Conservation (phyloP, 176 grass and related monocot species). For the Ampelocalamus luodianensis region DNA sequence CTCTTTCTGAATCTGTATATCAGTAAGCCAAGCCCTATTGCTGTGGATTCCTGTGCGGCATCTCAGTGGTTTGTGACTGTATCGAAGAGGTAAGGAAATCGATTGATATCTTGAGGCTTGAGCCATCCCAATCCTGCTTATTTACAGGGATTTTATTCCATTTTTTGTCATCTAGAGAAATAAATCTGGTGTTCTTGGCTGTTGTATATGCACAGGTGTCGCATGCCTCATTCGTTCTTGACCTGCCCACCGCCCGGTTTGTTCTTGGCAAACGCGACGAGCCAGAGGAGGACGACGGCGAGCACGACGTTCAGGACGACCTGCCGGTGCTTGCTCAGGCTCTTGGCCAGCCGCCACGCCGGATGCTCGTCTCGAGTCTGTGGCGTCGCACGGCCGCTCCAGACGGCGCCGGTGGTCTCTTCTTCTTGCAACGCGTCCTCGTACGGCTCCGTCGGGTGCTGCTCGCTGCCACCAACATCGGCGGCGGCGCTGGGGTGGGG, state of each 20-base stretch:
- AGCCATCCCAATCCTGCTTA: not conserved
- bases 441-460: not conserved
- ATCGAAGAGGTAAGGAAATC: not conserved
- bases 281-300: constrained; percentile 52
- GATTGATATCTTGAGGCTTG: not conserved
- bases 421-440: constrained; percentile 21
- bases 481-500: not conserved
- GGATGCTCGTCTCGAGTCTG: not conserved
- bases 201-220: not conserved
- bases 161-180: not conserved
- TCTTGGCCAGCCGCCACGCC: constrained; percentile 36
- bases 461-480: not conserved
- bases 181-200: not conserved
- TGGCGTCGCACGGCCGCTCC: not conserved
- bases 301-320: constrained; percentile 60
- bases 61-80: not conserved
- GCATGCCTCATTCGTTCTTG: constrained; percentile 28
- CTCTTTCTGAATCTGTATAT: not conserved
- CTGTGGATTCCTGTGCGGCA: not conserved
- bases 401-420: not conserved
- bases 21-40: too few relatives aligned
- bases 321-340: constrained; percentile 45
- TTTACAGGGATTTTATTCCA: not conserved
- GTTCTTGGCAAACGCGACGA: constrained; percentile 51
- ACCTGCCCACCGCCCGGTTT: constrained; percentile 17